A percentile compares a stretch with the other conserved stretches of the same genome.
These are phyloP conservation scores for Chalciporus sp. DNA, from an alignment of 1,284 basidiomycete genomes.

Conservation along the genomic window DNA sequence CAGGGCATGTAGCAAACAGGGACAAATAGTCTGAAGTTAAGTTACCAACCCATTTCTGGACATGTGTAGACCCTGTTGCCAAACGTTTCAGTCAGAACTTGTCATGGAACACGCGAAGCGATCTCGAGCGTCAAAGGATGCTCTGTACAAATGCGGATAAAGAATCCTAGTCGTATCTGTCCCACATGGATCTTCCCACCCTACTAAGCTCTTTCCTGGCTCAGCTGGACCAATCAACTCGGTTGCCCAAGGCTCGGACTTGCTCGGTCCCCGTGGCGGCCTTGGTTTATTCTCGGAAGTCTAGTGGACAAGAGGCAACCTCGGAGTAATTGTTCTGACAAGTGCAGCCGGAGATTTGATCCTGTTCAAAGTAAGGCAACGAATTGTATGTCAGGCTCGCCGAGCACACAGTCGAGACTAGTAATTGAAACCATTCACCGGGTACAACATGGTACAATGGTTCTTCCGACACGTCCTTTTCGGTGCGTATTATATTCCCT, in stretches of 20 bases:
- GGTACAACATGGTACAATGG: neutral
- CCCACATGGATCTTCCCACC: conserved; percentile 22
- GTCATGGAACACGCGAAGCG: conserved; percentile 1
- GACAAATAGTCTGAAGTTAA: conserved; percentile 23
- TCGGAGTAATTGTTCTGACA: conserved; percentile 17
- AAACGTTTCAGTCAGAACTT: neutral
- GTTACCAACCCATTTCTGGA: conserved; percentile 2
- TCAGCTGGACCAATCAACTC: neutral
- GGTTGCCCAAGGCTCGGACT: conserved; percentile 10
- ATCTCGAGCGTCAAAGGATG: conserved; percentile 18
- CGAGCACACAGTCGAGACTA: no score
- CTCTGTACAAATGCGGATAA: conserved; percentile 9
- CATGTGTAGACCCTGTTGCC: conserved; percentile 2
- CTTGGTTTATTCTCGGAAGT: conserved; percentile 10
- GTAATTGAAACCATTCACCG: neutral
- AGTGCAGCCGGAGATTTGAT: conserved; percentile 13
- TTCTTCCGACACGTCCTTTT: conserved; percentile 5
- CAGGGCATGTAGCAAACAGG: conserved; percentile 19
- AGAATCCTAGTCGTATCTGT: conserved; percentile 9
- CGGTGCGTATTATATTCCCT: conserved; percentile 4
- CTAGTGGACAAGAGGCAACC: neutral
- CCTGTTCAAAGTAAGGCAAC: conserved; percentile 4
- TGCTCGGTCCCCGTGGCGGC: conserved; percentile 12
- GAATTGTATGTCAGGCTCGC: conserved; percentile 6
- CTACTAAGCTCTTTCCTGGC: neutral